Evolutionary conservation across 129 eudicot species (phyloP).

Genomic region (Flaveria trinervia): DNA sequence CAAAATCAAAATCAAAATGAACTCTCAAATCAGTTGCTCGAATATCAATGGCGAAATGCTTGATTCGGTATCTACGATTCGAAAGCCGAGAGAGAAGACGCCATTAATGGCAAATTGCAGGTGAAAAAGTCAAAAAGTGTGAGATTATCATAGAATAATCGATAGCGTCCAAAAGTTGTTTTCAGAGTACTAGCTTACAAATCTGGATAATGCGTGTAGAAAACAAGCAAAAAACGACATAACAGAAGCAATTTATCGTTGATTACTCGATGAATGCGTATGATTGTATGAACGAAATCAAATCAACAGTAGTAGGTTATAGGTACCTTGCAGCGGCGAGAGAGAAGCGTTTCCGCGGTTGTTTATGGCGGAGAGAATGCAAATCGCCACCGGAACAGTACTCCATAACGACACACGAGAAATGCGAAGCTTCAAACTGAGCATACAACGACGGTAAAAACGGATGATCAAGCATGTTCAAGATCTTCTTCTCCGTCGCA

Average conservation of each 20-base stretch:
- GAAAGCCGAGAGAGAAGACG: slow-evolving; percentile 25
- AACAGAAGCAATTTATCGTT: slow-evolving; percentile 8
- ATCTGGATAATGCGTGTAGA: slow-evolving; percentile 14
- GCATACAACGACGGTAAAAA: slow-evolving; percentile 81
- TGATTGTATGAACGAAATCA: neutral
- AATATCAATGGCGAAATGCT: slow-evolving; percentile 22
- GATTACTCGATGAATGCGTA: neutral
- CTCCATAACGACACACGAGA: slow-evolving; percentile 91
- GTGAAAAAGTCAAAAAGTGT: slow-evolving; percentile 23
- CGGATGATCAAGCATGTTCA: slow-evolving; percentile 88
- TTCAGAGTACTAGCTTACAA: neutral
- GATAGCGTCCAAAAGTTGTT: slow-evolving; percentile 31
- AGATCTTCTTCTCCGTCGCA: slow-evolving; percentile 72
- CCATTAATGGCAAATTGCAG: slow-evolving; percentile 33
- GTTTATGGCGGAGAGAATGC: slow-evolving; percentile 78
- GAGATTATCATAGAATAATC: slow-evolving; percentile 27
- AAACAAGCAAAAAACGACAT: slow-evolving; percentile 32
- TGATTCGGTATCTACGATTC: slow-evolving; percentile 39
- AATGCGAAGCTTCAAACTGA: slow-evolving; percentile 80
- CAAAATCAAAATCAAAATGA: slow-evolving; percentile 1
- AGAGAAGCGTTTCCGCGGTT: slow-evolving; percentile 76
- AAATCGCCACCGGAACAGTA: slow-evolving; percentile 86
- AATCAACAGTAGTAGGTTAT: neutral
- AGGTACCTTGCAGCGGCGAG: slow-evolving; percentile 72
- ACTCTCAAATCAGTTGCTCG: slow-evolving; percentile 20